These are phyloP conservation scores for Uncinocarpus reesii DNA, from an alignment of 2,329 filamentous ascomycete genomes.

Conservation along the genomic window DNA sequence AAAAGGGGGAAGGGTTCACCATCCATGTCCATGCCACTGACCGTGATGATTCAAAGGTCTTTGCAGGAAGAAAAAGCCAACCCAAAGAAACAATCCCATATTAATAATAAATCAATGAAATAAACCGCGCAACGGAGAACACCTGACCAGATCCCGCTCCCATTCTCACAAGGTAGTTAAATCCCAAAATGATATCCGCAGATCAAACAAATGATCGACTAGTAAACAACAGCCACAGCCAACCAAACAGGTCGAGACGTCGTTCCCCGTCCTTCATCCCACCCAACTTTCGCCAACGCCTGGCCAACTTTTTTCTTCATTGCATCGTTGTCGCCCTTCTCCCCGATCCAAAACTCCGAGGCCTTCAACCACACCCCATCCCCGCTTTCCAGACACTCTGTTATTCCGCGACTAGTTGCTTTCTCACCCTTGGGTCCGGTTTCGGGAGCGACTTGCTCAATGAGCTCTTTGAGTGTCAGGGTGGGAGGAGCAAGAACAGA, in stretches of 20 bases:
- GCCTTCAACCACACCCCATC: conserved; percentile 53
- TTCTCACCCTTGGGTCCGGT: conserved; percentile 31
- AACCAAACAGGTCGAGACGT: conserved; percentile 20
- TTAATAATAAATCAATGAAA: no score
- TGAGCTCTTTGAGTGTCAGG: conserved; percentile 46
- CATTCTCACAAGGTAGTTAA: no score
- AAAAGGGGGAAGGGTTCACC: no score
- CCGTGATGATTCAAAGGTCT: no score
- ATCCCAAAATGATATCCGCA: background rate
- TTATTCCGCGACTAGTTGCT: conserved; percentile 43
- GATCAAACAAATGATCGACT: background rate
- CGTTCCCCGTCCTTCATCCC: conserved; percentile 38
- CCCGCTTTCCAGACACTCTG: conserved; percentile 44
- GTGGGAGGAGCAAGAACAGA: conserved; percentile 45
- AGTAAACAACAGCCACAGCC: background rate
- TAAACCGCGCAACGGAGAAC: no score
- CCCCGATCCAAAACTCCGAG: conserved; percentile 41
- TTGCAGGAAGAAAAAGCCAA: no score
- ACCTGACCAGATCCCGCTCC: no score
- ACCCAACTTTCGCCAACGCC: conserved; percentile 49
- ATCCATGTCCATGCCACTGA: no score
- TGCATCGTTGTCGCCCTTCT: conserved; percentile 11
- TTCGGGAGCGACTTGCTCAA: conserved; percentile 49
- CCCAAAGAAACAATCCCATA: no score
- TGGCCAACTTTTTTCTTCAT: conserved; percentile 39